Base-by-base conservation (phyloP, 305 asterid species). In the Solanum hybrid region DNA sequence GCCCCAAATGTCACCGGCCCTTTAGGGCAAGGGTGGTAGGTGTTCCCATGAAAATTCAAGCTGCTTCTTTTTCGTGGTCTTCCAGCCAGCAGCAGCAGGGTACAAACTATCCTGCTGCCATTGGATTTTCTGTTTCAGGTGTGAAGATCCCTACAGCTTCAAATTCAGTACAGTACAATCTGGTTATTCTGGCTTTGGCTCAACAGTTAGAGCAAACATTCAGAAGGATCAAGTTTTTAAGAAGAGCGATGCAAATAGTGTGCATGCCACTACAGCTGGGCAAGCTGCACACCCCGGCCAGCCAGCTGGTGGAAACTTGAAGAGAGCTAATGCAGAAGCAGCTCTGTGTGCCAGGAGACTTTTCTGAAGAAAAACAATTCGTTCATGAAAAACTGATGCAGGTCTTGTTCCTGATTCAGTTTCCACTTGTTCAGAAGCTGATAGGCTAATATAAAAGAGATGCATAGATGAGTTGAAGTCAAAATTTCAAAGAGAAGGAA, bases 1-100 rank as follows among this genome's bases (percentile, higher is more conserved):
- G 97, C 88, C 91, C 80, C 77, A 90, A 37, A 22, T 96, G 98
- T 88, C 88, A 39, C 51, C 77, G 67, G 90, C 92, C 95, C 37
- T 95, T 94, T 93, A 34, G 91, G 86, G 97, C 97, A 37, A 57
- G 16, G 28, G 92, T 89, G 93, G 88, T 90, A 28, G 93, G 94
- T 74, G 87, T 91, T 76, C 88, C 86, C 14, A 3, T 79, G 31
- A 69, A 24, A 69, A 69, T 69, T 36, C 8, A 24, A 36, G 83
- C 92, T 85, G 31, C 78, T 26, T 86, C 74, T 31, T 79, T 61
- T 9, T 8, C 67, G 22, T 57, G 64, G 26, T 13, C 90, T 84
- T 46, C 85, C 78, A 34, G 34, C 81, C 91, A 29, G 78, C 90
- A 90, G 86, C 91, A 85, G 88, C 88, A 89, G 81, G 92, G 84